Evolutionary conservation across 768 basidiomycete species (phyloP), one percentile per base, ranked within the genome.

Genomic region (Paxillus rubicundulus): DNA sequence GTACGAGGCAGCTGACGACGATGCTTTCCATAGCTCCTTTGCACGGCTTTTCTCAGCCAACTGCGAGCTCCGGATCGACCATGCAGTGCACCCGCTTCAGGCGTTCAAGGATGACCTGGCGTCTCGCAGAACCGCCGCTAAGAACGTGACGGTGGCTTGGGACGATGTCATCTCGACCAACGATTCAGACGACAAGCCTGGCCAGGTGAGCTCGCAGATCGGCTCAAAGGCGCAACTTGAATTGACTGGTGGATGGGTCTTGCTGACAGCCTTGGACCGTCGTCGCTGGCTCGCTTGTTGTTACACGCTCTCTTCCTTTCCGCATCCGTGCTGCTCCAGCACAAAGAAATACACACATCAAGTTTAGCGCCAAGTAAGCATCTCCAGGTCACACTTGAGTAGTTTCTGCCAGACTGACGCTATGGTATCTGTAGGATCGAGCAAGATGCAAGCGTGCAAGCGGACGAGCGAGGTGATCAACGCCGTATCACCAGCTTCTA

Each of bases 341-440:
- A 9, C 71, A 75, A 48, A 64, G 59, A 9, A 55, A 50, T 8
- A 70, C 67, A 30, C 58, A 62, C 24, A 55, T 74, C 28, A 51
- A 63, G 14, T 76, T 79, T 44, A 77, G 72, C 36, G 76, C 75
- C 18, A 73, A 62, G 77, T 77, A 27, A 45, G 70, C 56, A 21
- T 4, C 12, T 0, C 17, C 18, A 14, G 14, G 38, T 4, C 24
- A 24, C 6, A 24, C 24, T 6, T 6, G 24, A 18, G 1, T n/a
- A 0, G 9, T 16, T 28, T 37, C 24, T 30, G 37, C 49, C 16
- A 20, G 9, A 32, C 16, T 34, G 7, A 37, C 32, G 40, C 28
- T 42, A 28, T 27, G 21, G 6, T 28, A 6, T 39, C 10, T 43
- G 24, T 45, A 72, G 69, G 57, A 64, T 70, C 50, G 66, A 64